Evolutionary conservation across 306 rosid genomes (phyloP).

Genomic region (Cicer arietinum): DNA sequence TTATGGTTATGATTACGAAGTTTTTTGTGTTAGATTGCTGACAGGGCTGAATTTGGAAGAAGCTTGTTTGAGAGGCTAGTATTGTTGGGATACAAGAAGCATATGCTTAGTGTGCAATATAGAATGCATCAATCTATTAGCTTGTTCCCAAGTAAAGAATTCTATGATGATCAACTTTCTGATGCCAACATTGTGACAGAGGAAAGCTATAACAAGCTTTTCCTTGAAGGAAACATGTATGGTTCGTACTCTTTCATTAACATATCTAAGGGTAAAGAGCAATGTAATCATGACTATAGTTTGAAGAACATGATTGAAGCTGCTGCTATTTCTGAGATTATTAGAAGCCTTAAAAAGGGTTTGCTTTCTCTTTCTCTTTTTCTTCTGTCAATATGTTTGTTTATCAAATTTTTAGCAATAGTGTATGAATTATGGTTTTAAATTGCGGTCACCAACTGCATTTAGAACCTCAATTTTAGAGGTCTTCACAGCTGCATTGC

Average conservation of each 20-base stretch:
- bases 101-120: conserved; percentile 51
- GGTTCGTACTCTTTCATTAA: conserved; percentile 51
- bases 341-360: conserved; percentile 60
- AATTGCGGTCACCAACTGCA: no score
- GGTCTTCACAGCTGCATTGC: no score
- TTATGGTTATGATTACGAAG: neutral
- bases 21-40: conserved; percentile 43
- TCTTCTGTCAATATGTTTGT: neutral
- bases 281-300: conserved; percentile 36
- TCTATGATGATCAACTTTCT: conserved; percentile 45
- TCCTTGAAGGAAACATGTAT: conserved; percentile 45
- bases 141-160: conserved; percentile 53
- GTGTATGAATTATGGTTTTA: neutral
- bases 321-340: conserved; percentile 55
- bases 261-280: conserved; percentile 54
- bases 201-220: conserved; percentile 28
- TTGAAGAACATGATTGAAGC: conserved; percentile 57
- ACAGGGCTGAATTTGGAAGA: conserved; percentile 57
- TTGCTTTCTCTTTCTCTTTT: conserved; percentile 20
- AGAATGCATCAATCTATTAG: conserved; percentile 65
- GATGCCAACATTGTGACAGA: conserved; percentile 46
- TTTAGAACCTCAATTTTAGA: no score
- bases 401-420: neutral
- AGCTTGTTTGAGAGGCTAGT: conserved; percentile 57
- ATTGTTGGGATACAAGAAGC: conserved; percentile 39